A percentile compares a stretch with the other conserved stretches of the same genome.
phyloP scores from a whole-genome alignment of 352 stramenopile genomes.

The Phytophthora gonapodyides region DNA sequence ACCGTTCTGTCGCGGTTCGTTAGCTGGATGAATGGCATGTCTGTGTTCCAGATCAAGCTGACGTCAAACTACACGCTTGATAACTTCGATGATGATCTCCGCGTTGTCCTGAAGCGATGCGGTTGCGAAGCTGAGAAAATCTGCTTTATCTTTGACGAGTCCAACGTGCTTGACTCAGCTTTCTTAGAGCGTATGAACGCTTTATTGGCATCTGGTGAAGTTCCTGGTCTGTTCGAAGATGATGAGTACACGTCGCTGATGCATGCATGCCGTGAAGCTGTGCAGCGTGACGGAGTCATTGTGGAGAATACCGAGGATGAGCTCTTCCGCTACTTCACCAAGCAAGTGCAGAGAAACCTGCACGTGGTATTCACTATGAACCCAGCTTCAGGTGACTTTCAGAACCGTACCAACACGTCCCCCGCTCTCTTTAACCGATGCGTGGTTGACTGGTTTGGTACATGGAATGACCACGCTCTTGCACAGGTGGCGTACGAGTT shows the following conservation, averaged over 20 bases:
- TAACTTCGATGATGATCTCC: conserved; percentile 99
- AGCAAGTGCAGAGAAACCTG: conserved; percentile 98
- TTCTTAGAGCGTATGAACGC: conserved; percentile 99
- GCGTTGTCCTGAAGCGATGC: conserved; percentile 96
- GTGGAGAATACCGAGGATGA: conserved; percentile 95
- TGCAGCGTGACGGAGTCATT: conserved; percentile 91
- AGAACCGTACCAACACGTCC: conserved; percentile 97
- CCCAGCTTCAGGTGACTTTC: conserved; percentile 96
- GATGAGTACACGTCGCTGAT: conserved; percentile 99
- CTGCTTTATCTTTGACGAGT: conserved; percentile 99
- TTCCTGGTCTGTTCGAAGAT: conserved; percentile 99
- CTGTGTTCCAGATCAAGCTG: conserved; percentile 99
- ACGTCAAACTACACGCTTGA: conserved; percentile 98
- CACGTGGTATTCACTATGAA: conserved; percentile 99
- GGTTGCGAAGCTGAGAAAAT: conserved; percentile 99
- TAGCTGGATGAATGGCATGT: conserved; percentile 99
- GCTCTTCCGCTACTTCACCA: conserved; percentile 97
- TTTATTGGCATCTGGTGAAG: conserved; percentile 98
- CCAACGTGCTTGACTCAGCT: conserved; percentile 97
- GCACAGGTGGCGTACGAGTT: conserved; percentile 99
- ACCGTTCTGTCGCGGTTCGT: conserved; percentile 99
- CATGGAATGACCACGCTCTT: conserved; percentile 97
- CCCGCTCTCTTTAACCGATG: conserved; percentile 99
- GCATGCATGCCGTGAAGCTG: conserved; percentile 93
- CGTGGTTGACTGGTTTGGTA: conserved; percentile 99